Base-by-base conservation (phyloP, 805 yeast species). In the Metschnikowia borealis region DNA sequence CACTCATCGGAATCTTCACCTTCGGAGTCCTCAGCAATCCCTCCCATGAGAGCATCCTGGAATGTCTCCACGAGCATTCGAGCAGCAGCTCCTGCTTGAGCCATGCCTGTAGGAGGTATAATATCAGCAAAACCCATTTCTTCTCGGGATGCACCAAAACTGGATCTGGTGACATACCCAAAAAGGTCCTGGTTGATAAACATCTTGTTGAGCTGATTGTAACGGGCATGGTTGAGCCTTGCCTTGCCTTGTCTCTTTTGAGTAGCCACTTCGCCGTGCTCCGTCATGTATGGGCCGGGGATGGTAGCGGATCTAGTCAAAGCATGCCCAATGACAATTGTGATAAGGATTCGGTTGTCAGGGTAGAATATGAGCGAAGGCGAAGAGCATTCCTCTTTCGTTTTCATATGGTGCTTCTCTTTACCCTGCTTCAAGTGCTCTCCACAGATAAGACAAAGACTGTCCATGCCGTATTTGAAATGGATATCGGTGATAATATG, bases 191-290 rank as follows among this genome's bases (percentile, higher is more conserved):
- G 85, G 54, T 74, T 79, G 34, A 85, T 64, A 87, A 88, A 87
- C 40, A 79, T 62, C 44, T 75, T 75, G 56, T 79, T 84, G 54
- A 86, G 66, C 53, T 80, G 74, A 34, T 73, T 68, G 64, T 80
- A 85, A 48, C 95, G 74, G 21, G 68, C 70, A 15, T 67, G 54
- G 58, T 78, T 79, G 50, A 87, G 69, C 0, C 70, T 70, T 0
- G 88, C 88, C 42, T 83, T 86, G 15, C 81, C 78, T 13, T 77
- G 75, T 53, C 74, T 69, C 2, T 82, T 73, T 17, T 78, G 77
- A 8, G 73, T 70, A 32, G 86, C 86, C 3, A 84, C 78, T 63
- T 87, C 94, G 20, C 95, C 95, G 64, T 86, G 90, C 5, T 74
- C 71, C 48, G 88, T 85, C 61, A 87, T 67, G 61, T 85, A 87